Conservation (phyloP, 257 asterid genomes). For the Forsythia viridissima region DNA sequence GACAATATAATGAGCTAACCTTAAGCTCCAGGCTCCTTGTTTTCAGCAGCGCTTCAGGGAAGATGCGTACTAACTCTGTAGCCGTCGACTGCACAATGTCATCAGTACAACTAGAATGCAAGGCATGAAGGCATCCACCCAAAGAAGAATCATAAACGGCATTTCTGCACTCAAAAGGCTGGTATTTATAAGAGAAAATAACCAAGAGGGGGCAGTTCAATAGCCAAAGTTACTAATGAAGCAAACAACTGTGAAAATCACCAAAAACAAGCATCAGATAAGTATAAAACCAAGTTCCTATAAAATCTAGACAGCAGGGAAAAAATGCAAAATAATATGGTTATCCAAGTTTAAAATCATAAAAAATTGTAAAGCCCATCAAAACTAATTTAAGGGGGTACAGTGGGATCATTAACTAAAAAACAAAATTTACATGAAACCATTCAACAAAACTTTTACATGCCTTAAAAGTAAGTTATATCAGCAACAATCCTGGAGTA, state of each 20-base stretch:
- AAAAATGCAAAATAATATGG: neutral
- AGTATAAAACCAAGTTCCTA: slow-evolving; percentile 14
- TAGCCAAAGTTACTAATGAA: slow-evolving; percentile 19
- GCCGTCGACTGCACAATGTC: slow-evolving; percentile 79
- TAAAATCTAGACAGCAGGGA: neutral
- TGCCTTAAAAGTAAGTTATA: neutral
- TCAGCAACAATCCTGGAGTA: neutral
- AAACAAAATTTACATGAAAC: neutral
- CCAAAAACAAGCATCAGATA: slow-evolving; percentile 18
- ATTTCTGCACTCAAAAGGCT: slow-evolving; percentile 51
- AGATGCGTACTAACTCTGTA: slow-evolving; percentile 51
- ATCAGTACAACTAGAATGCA: slow-evolving; percentile 75
- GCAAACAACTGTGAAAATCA: slow-evolving; percentile 8
- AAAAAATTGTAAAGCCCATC: neutral
- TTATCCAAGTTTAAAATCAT: neutral
- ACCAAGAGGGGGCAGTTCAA: slow-evolving; percentile 18
- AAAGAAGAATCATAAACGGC: slow-evolving; percentile 74
- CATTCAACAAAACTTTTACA: slow-evolving; percentile 7
- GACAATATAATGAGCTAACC: slow-evolving; percentile 43
- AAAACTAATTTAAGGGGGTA: neutral
- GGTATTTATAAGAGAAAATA: slow-evolving; percentile 28
- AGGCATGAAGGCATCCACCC: slow-evolving; percentile 75
- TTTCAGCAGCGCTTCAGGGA: slow-evolving; percentile 67
- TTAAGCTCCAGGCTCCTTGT: slow-evolving; percentile 80
- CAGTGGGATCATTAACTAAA: slow-evolving; percentile 11